A percentile compares a stretch with the other conserved stretches of the same genome.
phyloP scores from a whole-genome alignment of 2,329 filamentous ascomycete genomes.

The Ascochyta koolunga region DNA sequence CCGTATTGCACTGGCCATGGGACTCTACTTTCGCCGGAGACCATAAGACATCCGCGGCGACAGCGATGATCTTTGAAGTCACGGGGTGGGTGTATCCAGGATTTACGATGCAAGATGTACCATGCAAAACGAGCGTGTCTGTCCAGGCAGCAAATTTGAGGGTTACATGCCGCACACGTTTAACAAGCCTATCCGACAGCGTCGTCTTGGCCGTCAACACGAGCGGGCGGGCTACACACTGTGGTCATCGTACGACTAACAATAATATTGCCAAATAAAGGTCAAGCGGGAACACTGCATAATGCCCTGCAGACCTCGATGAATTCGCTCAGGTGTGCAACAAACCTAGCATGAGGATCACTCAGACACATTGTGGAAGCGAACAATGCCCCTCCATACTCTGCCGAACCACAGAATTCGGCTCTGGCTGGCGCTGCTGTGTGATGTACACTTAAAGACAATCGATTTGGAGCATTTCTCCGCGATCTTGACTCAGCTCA shows the following conservation, averaged over 20 bases:
- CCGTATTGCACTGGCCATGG: no score
- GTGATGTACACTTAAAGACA: background rate
- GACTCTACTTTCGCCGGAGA: no score
- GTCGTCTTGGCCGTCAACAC: background rate
- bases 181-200: background rate
- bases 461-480: background rate
- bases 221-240: background rate
- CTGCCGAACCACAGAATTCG: background rate
- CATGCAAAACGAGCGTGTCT: background rate
- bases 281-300: background rate
- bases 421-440: constrained; percentile 5
- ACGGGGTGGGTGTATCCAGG: background rate
- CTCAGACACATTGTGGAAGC: background rate
- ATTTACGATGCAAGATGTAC: constrained; percentile 1
- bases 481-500: constrained; percentile 1
- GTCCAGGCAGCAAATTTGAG: constrained; percentile 1
- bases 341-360: background rate
- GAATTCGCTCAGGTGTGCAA: background rate
- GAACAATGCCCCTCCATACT: background rate
- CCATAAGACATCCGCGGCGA: constrained; percentile 9
- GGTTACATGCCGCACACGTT: background rate
- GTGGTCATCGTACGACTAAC: background rate
- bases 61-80: background rate
- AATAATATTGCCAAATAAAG: background rate
- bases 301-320: background rate